Base-by-base conservation (phyloP, 2,329 filamentous ascomycete species). In the Colletotrichum lupini region DNA sequence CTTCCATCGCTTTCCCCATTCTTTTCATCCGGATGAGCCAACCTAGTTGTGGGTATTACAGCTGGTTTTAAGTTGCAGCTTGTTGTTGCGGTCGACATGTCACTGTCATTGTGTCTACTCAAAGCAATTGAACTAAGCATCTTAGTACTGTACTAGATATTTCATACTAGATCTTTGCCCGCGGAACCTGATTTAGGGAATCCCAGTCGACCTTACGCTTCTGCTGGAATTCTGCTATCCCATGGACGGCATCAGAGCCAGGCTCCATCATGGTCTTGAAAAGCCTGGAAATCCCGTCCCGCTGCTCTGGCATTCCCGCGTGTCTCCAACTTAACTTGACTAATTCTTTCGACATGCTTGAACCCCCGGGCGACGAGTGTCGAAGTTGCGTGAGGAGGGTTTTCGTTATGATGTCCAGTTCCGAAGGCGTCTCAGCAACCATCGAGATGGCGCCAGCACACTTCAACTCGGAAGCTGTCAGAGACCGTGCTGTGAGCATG, bases 401-500 rank as follows among this genome's bases (percentile, higher is more conserved):
- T 24, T 26, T 28, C 24, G 26, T 22, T 16, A 26, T 26, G 9
- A 1, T 24, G 22, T 55, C 52, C 12, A 55, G 52, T 22, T 55
- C 12, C 4, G 12, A 16, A 2, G 52, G 3, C 52, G 52, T 55
- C 24, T 55, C 52, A 7, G 24, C 52, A 55, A 55, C n/a, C 52
- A 55, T 22, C 52, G 52, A 55, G 24, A 55, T 55, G 22, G 52
- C 52, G 4, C 52, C 24, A n/a, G 26, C 26, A 8, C 12, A 22
- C 24, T 55, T 55, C 37, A 42, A 16, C 37, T 42, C 37, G 16
- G 37, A 16, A 42, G 37, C 37, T 16, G 37, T 19, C 5, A 42
- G 16, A 42, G 37, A 42, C 19, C 82, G 77, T 2, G 79, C 81
- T 6, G 80, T 80, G 2, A 85, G 76, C 79, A 85, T 83, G 0